Conservation (phyloP, 345 rosid species). For the Hibiscus mutabilis region DNA sequence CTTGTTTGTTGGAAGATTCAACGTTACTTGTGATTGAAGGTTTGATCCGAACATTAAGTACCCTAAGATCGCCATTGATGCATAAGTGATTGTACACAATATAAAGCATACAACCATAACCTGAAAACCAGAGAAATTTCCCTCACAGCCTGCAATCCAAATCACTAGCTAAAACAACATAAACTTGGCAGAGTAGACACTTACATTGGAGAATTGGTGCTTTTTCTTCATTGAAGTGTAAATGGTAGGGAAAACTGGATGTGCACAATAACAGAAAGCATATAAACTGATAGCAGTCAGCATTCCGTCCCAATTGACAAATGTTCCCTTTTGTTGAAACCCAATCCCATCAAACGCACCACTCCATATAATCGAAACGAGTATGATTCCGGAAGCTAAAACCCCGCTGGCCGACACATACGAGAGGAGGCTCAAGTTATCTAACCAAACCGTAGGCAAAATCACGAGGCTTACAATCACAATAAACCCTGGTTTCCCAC, state of each 20-base stretch:
- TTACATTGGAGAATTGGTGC: slow-evolving; percentile 73
- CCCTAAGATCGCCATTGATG: slow-evolving; percentile 51
- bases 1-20: slow-evolving; percentile 40
- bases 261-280: slow-evolving; percentile 88
- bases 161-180: background rate
- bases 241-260: slow-evolving; percentile 81
- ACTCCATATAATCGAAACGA: slow-evolving; percentile 57
- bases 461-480: slow-evolving; percentile 56
- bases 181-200: slow-evolving; percentile 11
- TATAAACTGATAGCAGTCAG: slow-evolving; percentile 77
- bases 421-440: slow-evolving; percentile 65
- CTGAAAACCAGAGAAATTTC: slow-evolving; percentile 7
- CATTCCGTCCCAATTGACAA: slow-evolving; percentile 46
- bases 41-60: slow-evolving; percentile 53
- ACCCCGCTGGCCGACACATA: slow-evolving; percentile 88
- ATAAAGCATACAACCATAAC: slow-evolving; percentile 48
- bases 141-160: background rate
- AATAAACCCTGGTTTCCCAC: slow-evolving; percentile 52
- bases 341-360: slow-evolving; percentile 78
- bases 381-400: slow-evolving; percentile 65
- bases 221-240: slow-evolving; percentile 77
- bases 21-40: slow-evolving; percentile 46
- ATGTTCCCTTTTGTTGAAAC: slow-evolving; percentile 38
- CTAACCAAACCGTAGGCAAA: slow-evolving; percentile 80
- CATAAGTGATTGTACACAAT: slow-evolving; percentile 37